phyloP scores from a whole-genome alignment of 169 alveolate species.

The Plasmodium yoelii region DNA sequence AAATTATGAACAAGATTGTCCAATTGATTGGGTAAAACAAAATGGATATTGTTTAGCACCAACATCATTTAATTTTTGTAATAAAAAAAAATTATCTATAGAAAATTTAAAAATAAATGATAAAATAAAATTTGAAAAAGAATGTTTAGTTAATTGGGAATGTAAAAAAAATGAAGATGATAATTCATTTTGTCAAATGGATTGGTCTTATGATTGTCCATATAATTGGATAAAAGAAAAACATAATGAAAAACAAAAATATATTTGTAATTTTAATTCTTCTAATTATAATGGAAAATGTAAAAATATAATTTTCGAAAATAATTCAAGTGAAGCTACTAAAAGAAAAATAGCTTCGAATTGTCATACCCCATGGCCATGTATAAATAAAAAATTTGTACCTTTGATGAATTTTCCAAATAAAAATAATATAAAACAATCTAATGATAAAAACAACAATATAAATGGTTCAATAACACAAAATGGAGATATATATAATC shows the following conservation, averaged over 20 bases:
- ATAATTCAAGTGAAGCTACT: conserved; percentile 23
- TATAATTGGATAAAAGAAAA: conserved; percentile 16
- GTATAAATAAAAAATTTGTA: not conserved
- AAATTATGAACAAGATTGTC: conserved; percentile 65
- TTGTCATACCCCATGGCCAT: conserved; percentile 75
- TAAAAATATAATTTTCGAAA: conserved; percentile 20
- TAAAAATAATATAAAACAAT: not conserved
- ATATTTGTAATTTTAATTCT: conserved; percentile 19
- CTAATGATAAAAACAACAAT: too few species aligned
- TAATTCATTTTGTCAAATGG: conserved; percentile 36
- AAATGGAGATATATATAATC: conserved; percentile 8
- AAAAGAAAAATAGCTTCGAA: conserved; percentile 66
- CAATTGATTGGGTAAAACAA: conserved; percentile 50
- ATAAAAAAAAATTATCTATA: conserved; percentile 34
- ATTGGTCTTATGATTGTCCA: conserved; percentile 57
- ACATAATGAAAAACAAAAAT: not conserved
- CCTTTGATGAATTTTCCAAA: not conserved
- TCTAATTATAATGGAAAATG: conserved; percentile 48
- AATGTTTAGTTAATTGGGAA: conserved; percentile 66
- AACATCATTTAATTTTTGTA: conserved; percentile 28
- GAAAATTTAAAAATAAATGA: conserved; percentile 44
- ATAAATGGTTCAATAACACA: conserved; percentile 40
- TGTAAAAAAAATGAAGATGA: conserved; percentile 34
- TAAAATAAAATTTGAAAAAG: conserved; percentile 47
- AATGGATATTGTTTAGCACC: conserved; percentile 75